These are phyloP conservation scores for Bassia scoparia DNA, from an alignment of 148 eudicot genomes.

Conservation along the genomic window DNA sequence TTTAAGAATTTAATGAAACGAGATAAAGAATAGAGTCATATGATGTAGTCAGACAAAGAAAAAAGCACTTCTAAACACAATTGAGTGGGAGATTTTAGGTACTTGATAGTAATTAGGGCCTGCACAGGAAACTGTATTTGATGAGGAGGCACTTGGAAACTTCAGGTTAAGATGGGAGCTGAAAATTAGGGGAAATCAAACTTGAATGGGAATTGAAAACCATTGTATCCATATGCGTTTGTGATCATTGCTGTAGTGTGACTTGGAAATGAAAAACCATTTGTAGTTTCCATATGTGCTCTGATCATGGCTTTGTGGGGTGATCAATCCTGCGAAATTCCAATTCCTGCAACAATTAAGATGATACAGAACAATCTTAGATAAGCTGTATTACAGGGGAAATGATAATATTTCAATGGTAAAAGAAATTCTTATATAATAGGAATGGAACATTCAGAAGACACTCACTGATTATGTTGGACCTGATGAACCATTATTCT, in stretches of 20 bases:
- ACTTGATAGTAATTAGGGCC: background rate
- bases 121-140: constrained; percentile 13
- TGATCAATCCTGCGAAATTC: constrained; percentile 2
- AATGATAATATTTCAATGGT: no score
- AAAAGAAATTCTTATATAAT: constrained; percentile 12
- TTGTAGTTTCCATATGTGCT: background rate
- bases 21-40: background rate
- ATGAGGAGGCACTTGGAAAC: constrained; percentile 6
- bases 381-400: background rate
- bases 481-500: constrained; percentile 1
- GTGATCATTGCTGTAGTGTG: no score
- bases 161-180: constrained; percentile 1
- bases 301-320: no score
- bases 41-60: no score
- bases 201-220: constrained; percentile 2
- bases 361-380: background rate
- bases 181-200: background rate
- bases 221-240: background rate
- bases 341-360: constrained; percentile 19
- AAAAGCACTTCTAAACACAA: no score
- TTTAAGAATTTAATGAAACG: no score
- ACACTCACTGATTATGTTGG: constrained; percentile 9
- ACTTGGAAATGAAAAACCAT: no score
- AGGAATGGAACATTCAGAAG: background rate
- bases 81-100: no score